Base-by-base conservation (phyloP, 2,329 filamentous ascomycete genomes). In the Aspergillus fijiensis region DNA sequence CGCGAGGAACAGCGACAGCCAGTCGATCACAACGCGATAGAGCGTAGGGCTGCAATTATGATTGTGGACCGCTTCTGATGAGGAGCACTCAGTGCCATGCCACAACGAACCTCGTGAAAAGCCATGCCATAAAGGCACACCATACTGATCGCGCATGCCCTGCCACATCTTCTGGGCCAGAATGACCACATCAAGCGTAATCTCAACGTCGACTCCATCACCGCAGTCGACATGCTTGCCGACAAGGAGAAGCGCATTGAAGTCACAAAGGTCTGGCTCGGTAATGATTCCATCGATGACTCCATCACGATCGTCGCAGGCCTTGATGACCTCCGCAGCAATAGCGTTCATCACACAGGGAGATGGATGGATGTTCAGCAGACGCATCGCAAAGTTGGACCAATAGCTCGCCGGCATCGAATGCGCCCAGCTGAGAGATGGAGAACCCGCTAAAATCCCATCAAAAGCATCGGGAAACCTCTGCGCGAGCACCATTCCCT, bases 391-490 rank as follows among this genome's bases (percentile, higher is more conserved):
- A 3, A 39, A 9, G 14, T 16, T 29, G 12, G 53, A 29, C 56
- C 62, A 69, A 51, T 57, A 58, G 4, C 55, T 61, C 1, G 63
- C 56, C 2, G 58, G 51, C 2, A 76, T 56, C 68, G 77, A 42
- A 60, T 66, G 21, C 62, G 64, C 16, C 57, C 63, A 78, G 74
- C 29, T 85, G 65, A 67, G 82, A 78, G 54, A 72, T 70, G 70
- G 78, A 80, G 78, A 82, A 3, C 23, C 56, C 11, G 84, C 80
- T 1, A 85, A 63, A 10, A 84, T 78, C 16, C 84, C 85, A 63
- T 87, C 83, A 57, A 85, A 87, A 55, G 85, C 83, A 0, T 80
- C 74, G 0, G 85, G 84, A 60, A 80, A 85, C 4, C 72, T 65
- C 63, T 87, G 80, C 0, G 83, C 81, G 10, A 81, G 50, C 59